These are phyloP conservation scores for Neurospora sublineolata DNA, from an alignment of 495 filamentous ascomycete species.

Conservation along the genomic window DNA sequence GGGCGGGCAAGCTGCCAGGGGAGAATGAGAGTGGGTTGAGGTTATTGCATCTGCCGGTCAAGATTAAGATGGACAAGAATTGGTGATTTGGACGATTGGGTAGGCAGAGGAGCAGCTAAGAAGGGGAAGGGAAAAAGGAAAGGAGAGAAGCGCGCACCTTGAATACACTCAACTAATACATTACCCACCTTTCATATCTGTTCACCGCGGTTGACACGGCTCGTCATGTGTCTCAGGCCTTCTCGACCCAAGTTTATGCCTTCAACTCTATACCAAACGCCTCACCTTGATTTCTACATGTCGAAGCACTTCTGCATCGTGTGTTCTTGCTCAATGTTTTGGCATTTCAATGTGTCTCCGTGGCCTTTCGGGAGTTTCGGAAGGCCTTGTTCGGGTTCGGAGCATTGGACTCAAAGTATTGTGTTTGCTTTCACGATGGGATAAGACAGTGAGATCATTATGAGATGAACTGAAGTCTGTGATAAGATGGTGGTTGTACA, in stretches of 20 bases:
- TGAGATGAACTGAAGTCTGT: not conserved
- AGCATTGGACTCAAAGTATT: not conserved
- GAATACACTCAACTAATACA: not conserved
- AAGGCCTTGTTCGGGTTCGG: not conserved
- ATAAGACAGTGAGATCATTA: not conserved
- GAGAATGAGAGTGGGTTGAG: constrained; percentile 22
- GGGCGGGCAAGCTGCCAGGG: constrained; percentile 38
- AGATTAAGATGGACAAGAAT: constrained; percentile 6
- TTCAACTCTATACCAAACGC: not conserved
- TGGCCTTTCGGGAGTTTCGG: not conserved
- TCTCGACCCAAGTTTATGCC: not conserved
- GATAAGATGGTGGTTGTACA: not conserved
- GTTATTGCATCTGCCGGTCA: constrained; percentile 35
- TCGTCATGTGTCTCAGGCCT: not conserved
- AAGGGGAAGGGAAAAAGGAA: not conserved
- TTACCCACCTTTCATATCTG: not conserved
- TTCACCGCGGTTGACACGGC: not conserved
- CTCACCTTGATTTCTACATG: not conserved
- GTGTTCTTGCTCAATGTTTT: not conserved
- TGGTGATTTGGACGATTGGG: not conserved
- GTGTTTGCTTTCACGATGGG: not conserved
- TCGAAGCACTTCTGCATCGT: not conserved
- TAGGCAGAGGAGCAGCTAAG: not conserved
- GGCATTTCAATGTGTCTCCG: not conserved
- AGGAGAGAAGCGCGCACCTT: not conserved